These are phyloP conservation scores for Aspergillus nanangensis DNA, from an alignment of 495 filamentous ascomycete species.

Conservation along the genomic window DNA sequence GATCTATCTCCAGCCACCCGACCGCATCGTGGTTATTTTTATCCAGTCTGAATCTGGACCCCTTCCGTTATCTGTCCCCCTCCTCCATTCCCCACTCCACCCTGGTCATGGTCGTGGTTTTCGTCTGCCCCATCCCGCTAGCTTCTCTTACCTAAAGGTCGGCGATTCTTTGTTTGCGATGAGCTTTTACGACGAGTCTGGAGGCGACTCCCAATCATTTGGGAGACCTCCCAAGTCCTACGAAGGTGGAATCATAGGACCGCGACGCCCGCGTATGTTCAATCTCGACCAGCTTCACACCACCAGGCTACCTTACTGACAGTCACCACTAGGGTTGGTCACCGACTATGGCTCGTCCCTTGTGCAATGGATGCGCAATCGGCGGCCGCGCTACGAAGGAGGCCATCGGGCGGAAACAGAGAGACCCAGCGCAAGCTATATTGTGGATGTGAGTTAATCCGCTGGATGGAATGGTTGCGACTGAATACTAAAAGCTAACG, in stretches of 20 bases:
- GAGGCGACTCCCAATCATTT: constrained; percentile 27
- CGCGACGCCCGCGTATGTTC: constrained; percentile 40
- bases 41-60: not conserved
- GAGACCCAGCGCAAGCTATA: constrained; percentile 80
- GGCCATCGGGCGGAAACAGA: constrained; percentile 66
- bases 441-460: constrained; percentile 69
- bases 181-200: constrained; percentile 41
- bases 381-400: constrained; percentile 70
- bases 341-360: constrained; percentile 95
- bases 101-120: constrained; percentile 4
- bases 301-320: not conserved
- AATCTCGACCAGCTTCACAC: too few relatives aligned
- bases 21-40: not conserved
- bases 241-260: constrained; percentile 33
- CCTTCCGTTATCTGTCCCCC: not conserved
- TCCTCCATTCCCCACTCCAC: not conserved
- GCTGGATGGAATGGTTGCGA: too few relatives aligned
- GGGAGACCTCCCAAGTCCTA: constrained; percentile 33
- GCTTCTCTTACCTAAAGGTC: constrained; percentile 8
- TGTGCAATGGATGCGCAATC: constrained; percentile 87
- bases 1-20: not conserved
- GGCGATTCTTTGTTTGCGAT: constrained; percentile 18
- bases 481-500: constrained; percentile 6
- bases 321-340: constrained; percentile 51
- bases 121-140: not conserved